Conservation (phyloP, 2,329 filamentous ascomycete species). For the Botryotinia globosa region DNA sequence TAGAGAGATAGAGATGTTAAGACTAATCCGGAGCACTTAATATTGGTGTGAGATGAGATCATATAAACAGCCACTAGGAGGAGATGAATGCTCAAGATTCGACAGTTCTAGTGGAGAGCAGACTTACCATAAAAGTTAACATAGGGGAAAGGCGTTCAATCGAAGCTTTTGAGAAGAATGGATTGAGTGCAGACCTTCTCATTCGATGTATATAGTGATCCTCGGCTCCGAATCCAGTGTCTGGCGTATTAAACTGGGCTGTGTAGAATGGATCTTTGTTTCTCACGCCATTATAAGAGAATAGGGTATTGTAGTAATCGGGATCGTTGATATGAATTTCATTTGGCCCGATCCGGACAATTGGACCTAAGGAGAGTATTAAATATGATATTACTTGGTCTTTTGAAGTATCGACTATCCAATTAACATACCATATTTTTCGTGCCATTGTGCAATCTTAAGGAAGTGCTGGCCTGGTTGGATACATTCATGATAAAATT, state of each 20-base stretch:
- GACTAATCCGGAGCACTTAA: not conserved
- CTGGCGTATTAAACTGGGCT: conserved; percentile 18
- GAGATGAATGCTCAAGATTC: not conserved
- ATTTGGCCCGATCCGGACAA: conserved; percentile 28
- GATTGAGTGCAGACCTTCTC: conserved; percentile 29
- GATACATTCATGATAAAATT: conserved; percentile 12
- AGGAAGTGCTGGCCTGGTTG: conserved; percentile 8
- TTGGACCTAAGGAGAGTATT: conserved; percentile 20
- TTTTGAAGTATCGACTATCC: not conserved
- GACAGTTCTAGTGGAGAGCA: not conserved
- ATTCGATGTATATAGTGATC: conserved; percentile 30
- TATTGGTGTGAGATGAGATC: not conserved
- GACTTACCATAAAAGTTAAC: conserved; percentile 23
- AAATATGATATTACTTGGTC: not conserved
- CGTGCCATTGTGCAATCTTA: conserved; percentile 11
- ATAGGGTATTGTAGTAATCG: conserved; percentile 30
- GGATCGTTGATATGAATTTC: conserved; percentile 25
- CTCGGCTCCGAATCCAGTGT: conserved; percentile 26
- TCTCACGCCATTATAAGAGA: conserved; percentile 21
- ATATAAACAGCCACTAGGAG: not conserved
- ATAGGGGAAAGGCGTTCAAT: conserved; percentile 29
- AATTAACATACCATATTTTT: conserved; percentile 4
- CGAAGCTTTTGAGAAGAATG: conserved; percentile 31
- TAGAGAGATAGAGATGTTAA: not conserved
- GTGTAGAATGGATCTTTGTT: conserved; percentile 26